Evolutionary conservation across 768 basidiomycete genomes (phyloP), one percentile per base, ranked within the genome.

Genomic region (Russula emetica): DNA sequence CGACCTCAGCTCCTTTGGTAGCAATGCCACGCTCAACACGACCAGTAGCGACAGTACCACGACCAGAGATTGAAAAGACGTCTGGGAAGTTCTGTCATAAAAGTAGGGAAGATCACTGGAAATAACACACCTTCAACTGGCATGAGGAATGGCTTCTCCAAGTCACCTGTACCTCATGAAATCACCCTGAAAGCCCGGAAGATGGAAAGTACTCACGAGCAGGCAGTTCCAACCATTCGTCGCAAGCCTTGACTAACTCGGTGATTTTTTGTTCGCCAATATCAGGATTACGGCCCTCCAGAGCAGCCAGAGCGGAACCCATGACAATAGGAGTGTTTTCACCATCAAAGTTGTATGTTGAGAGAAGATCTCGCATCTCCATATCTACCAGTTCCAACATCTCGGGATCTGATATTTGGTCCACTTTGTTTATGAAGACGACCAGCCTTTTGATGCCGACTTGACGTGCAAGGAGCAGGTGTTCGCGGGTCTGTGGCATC

Each of bases 391-490:
- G 88, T 79, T 97, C 94, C 61, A 98, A 80, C 94, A 99, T 98
- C 82, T 99, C 97, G 6, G 88, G 85, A 82, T 99, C 97, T 66
- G 88, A 85, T 63, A 98, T 90, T 80, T 88, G 85, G 78, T 99
- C 97, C 65, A 99, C 87, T 78, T 99, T 99, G 89, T 99, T 99
- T 77, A 99, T 94, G 82, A 97, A 99, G 69, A 99, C 97, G 63
- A 98, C 94, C 42, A 99, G 85, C 76, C 88, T 90, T 78, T 95
- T 94, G 73, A 99, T 90, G 68, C 97, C 97, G 68, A 98, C 95
- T 79, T 99, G 97, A 72, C 94, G 92, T 70, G 96, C 96, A 54
- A 99, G 86, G 59, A 99, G 88, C 66, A 99, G 78, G 78, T 99
- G 97, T 80, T 99, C 97, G 71, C 95, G 88, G 55, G 97, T 99